These are phyloP conservation scores for Cladophialophora immunda DNA, from an alignment of 2,329 filamentous ascomycete genomes.

Conservation along the genomic window DNA sequence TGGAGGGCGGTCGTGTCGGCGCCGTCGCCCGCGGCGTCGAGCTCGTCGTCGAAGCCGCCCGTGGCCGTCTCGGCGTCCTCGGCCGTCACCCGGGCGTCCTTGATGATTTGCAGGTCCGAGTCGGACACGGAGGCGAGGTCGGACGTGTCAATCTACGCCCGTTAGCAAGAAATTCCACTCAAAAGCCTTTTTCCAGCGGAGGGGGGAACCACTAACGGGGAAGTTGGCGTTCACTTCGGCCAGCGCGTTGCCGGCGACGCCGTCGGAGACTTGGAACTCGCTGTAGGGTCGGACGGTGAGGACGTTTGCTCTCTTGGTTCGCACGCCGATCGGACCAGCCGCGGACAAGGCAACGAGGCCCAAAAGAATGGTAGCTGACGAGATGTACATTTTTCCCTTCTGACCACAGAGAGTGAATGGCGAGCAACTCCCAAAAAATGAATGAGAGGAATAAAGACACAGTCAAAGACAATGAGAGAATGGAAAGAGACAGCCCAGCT, in stretches of 20 bases:
- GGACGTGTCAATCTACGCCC: conserved; percentile 30
- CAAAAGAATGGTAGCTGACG: conserved; percentile 25
- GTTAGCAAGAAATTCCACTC: too few species aligned
- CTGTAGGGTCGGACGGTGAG: conserved; percentile 30
- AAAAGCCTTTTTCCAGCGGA: too few species aligned
- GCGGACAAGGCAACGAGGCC: conserved; percentile 27
- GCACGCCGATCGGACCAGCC: conserved; percentile 18
- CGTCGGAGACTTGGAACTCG: conserved; percentile 45
- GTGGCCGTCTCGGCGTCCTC: conserved; percentile 61
- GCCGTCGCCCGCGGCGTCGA: conserved; percentile 52
- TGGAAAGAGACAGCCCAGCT: conserved; percentile 21
- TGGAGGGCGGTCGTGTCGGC: conserved; percentile 58
- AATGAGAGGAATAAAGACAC: too few species aligned
- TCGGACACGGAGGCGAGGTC: conserved; percentile 59
- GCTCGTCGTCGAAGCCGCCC: conserved; percentile 62
- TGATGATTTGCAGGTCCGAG: conserved; percentile 61
- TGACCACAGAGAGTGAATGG: not conserved
- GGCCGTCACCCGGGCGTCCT: conserved; percentile 59
- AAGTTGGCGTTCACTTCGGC: conserved; percentile 64
- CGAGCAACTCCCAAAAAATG: too few species aligned
- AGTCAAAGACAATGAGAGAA: too few species aligned
- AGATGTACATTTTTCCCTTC: not conserved
- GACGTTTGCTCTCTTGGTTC: conserved; percentile 25
- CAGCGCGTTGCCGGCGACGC: conserved; percentile 62
- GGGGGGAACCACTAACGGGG: conserved; percentile 51